These are phyloP conservation scores for Fagus crenata DNA, from an alignment of 306 rosid species.

Conservation along the genomic window DNA sequence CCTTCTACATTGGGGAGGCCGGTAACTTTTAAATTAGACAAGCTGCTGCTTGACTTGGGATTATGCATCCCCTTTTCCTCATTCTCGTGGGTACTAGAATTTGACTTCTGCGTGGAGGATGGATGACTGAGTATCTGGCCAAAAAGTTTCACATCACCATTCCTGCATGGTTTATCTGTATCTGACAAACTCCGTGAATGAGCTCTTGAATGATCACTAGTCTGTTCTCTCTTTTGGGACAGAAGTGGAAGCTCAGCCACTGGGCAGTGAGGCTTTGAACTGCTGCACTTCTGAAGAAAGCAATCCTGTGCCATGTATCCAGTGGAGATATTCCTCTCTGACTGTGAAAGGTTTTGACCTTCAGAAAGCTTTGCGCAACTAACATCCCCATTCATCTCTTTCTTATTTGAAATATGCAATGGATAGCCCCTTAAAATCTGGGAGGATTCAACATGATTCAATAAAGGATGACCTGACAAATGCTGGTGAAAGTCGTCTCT, in stretches of 20 bases:
- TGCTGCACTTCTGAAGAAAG: conserved; percentile 32
- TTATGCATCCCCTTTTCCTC: conserved; percentile 46
- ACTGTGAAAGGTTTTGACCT: conserved; percentile 24
- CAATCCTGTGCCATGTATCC: conserved; percentile 15
- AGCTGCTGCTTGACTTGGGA: conserved; percentile 46
- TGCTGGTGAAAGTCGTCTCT: conserved; percentile 43
- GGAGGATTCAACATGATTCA: conserved; percentile 35
- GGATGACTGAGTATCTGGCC: conserved; percentile 81
- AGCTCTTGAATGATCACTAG: conserved; percentile 35
- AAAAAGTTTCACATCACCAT: conserved; percentile 89
- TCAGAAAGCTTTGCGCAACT: conserved; percentile 40
- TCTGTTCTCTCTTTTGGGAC: conserved; percentile 45
- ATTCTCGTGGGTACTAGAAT: conserved; percentile 41
- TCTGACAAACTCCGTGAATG: conserved; percentile 42
- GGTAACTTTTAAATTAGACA: conserved; percentile 44
- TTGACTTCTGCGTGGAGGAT: conserved; percentile 47
- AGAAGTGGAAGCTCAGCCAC: conserved; percentile 47
- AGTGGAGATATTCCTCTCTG: conserved; percentile 27
- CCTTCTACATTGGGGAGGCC: conserved; percentile 55
- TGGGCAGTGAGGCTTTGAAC: conserved; percentile 31
- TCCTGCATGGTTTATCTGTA: conserved; percentile 61
- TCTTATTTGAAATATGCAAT: conserved; percentile 38
- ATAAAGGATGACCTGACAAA: conserved; percentile 30
- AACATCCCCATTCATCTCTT: conserved; percentile 50
- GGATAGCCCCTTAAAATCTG: conserved; percentile 57